phyloP scores from a whole-genome alignment of 257 asterid species.

The Nicotiana undulata region DNA sequence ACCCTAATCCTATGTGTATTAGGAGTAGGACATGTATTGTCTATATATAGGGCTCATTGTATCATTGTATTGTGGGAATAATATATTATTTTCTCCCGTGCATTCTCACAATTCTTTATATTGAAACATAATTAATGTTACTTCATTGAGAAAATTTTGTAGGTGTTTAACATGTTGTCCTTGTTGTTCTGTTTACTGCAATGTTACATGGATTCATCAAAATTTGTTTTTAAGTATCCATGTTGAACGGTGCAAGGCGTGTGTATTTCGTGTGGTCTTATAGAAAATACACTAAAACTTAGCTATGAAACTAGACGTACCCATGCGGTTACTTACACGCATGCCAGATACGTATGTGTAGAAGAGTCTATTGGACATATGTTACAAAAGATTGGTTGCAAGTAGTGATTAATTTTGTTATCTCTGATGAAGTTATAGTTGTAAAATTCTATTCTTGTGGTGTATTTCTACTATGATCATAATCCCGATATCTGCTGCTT shows the following conservation, averaged over 20 bases:
- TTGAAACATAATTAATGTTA: background rate
- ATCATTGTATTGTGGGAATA: too few species aligned
- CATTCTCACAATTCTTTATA: too few species aligned
- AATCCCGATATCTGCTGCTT: conserved; percentile 13
- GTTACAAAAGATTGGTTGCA: background rate
- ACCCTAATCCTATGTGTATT: too few species aligned
- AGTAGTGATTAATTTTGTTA: background rate
- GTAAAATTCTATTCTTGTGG: background rate
- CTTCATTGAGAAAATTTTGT: background rate
- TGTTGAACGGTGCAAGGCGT: background rate
- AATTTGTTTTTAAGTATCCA: background rate
- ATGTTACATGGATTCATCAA: background rate
- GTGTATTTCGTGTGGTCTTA: background rate
- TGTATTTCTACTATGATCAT: background rate
- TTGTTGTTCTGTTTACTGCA: background rate
- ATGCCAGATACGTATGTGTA: background rate
- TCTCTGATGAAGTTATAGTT: background rate
- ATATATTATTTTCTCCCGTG: too few species aligned
- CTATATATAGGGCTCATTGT: too few species aligned
- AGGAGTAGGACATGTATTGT: too few species aligned
- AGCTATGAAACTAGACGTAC: background rate
- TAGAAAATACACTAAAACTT: background rate
- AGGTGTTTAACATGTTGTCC: background rate
- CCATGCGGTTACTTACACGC: background rate
- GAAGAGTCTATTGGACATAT: background rate